These are phyloP conservation scores for Lathyrus oleraceus DNA, from an alignment of 306 rosid species.

Conservation along the genomic window DNA sequence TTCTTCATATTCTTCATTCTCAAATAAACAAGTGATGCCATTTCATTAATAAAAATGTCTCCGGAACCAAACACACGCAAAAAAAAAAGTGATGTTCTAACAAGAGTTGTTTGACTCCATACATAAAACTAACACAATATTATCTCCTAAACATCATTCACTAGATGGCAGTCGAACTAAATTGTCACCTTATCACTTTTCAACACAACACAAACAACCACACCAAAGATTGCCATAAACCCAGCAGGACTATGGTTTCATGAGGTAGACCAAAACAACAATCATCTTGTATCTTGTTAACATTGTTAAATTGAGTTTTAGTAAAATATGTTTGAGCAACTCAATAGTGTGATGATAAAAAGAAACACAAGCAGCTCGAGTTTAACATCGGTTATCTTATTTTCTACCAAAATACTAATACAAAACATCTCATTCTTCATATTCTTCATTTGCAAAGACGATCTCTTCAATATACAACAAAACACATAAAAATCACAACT, in stretches of 20 bases:
- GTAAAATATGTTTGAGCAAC: slow-evolving; percentile 3
- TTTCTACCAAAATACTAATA: slow-evolving; percentile 16
- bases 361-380: not conserved
- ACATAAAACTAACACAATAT: too few species aligned
- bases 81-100: too few species aligned
- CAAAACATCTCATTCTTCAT: not conserved
- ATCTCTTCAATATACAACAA: slow-evolving; percentile 23
- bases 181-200: not conserved
- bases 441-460: not conserved
- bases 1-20: too few species aligned
- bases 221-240: not conserved
- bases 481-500: slow-evolving; percentile 26
- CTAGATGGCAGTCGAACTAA: too few species aligned
- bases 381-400: slow-evolving; percentile 14
- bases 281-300: not conserved
- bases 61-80: too few species aligned
- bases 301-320: not conserved
- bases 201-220: not conserved
- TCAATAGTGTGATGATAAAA: not conserved
- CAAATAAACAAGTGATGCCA: too few species aligned
- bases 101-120: too few species aligned
- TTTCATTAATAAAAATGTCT: too few species aligned
- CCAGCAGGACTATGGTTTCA: not conserved
- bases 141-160: too few species aligned
- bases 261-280: not conserved